These are phyloP conservation scores for Phaffia australis DNA, from an alignment of 768 basidiomycete species.

Conservation along the genomic window DNA sequence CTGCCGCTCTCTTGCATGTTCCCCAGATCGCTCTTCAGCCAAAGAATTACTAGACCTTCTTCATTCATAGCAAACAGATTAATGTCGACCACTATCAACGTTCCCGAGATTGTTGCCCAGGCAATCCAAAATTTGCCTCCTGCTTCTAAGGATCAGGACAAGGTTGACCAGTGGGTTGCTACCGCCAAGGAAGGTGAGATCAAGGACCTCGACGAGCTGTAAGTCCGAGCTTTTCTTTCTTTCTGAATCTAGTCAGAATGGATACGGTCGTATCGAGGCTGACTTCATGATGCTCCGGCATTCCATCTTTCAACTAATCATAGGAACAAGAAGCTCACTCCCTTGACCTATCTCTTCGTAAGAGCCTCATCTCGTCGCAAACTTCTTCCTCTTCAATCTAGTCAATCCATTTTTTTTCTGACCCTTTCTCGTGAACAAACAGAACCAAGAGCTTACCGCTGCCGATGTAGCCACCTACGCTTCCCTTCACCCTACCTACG, in stretches of 20 bases:
- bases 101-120: constrained; percentile 7
- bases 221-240: too few species aligned
- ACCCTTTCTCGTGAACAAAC: constrained; percentile 47
- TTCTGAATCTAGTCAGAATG: too few species aligned
- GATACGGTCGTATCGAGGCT: too few species aligned
- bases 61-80: too few species aligned
- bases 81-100: too few species aligned
- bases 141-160: constrained; percentile 3
- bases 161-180: constrained; percentile 9
- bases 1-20: too few species aligned
- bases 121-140: constrained; percentile 3
- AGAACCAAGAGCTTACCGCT: constrained; percentile 69
- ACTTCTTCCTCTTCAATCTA: constrained; percentile 33
- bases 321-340: constrained; percentile 9
- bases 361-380: too few species aligned
- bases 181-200: constrained; percentile 1
- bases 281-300: too few species aligned
- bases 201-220: constrained; percentile 12
- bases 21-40: too few species aligned
- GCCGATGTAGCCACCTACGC: constrained; percentile 89
- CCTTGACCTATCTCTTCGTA: constrained; percentile 3
- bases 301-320: too few species aligned
- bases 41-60: too few species aligned
- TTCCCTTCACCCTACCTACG: constrained; percentile 69
- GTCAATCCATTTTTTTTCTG: constrained; percentile 30